A percentile compares a stretch with the other conserved stretches of the same genome.
phyloP scores from a whole-genome alignment of 495 filamentous ascomycete genomes.

The Durotheca rogersii region DNA sequence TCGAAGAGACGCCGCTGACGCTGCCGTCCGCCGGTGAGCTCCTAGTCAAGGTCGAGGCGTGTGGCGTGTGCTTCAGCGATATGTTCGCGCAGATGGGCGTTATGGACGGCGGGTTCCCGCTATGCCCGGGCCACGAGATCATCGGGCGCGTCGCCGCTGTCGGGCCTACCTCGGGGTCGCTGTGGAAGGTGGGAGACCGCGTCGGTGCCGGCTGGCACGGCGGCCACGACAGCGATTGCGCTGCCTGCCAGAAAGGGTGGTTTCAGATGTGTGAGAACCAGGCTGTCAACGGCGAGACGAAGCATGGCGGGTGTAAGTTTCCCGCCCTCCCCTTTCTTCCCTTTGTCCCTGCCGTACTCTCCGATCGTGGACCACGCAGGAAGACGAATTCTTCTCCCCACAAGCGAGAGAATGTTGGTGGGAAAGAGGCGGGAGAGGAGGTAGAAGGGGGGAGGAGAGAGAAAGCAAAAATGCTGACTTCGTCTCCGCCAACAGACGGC shows the following conservation, averaged over 20 bases:
- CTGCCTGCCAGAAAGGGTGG: slow-evolving; percentile 44
- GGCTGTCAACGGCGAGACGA: slow-evolving; percentile 50
- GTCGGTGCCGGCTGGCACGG: slow-evolving; percentile 52
- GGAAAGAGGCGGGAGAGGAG: too few relatives aligned
- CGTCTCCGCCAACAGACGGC: slow-evolving; percentile 40
- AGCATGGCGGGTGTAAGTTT: slow-evolving; percentile 44
- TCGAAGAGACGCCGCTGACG: slow-evolving; percentile 36
- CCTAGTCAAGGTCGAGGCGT: slow-evolving; percentile 48
- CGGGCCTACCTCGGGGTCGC: slow-evolving; percentile 40
- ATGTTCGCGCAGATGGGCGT: slow-evolving; percentile 34
- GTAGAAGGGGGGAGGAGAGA: neutral
- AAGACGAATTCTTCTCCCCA: too few relatives aligned
- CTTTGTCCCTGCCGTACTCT: too few relatives aligned
- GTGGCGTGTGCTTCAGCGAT: slow-evolving; percentile 46
- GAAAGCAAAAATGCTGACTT: neutral
- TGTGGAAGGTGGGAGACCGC: slow-evolving; percentile 47
- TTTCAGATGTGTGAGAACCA: slow-evolving; percentile 54
- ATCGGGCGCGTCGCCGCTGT: slow-evolving; percentile 51
- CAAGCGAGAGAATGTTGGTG: too few relatives aligned
- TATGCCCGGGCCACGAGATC: slow-evolving; percentile 51
- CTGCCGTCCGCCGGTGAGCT: slow-evolving; percentile 36
- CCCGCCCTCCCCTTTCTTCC: neutral
- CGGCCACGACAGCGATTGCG: slow-evolving; percentile 44
- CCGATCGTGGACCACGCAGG: too few relatives aligned
- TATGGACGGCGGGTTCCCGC: slow-evolving; percentile 45